Evolutionary conservation across 805 yeast species (phyloP).

Genomic region (Candida boidinii): DNA sequence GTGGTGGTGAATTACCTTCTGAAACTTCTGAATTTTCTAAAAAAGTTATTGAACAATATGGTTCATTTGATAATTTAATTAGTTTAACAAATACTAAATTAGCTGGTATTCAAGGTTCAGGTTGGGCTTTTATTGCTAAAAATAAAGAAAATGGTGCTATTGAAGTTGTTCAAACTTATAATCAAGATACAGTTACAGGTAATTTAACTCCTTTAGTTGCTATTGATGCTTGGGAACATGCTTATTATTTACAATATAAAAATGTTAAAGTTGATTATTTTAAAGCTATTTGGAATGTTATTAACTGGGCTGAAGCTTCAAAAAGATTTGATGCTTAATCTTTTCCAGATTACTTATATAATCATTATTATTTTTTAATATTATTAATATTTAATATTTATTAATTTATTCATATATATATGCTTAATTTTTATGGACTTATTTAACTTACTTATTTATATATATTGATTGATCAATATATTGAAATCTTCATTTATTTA

Average conservation of each 20-base stretch:
- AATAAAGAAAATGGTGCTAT: conserved; percentile 66
- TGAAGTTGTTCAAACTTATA: conserved; percentile 73
- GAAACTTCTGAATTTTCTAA: conserved; percentile 48
- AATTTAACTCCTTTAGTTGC: conserved; percentile 70
- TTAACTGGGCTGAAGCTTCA: conserved; percentile 90
- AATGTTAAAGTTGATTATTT: conserved; percentile 88
- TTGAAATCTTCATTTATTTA: not conserved
- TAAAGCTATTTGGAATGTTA: conserved; percentile 89
- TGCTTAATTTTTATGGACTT: not conserved
- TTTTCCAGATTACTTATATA: too few species aligned
- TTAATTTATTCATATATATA: not conserved
- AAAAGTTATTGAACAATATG: conserved; percentile 57
- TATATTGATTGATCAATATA: not conserved
- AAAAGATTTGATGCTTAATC: conserved; percentile 47
- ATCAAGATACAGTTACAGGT: conserved; percentile 81
- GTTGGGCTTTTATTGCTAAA: conserved; percentile 90
- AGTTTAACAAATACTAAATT: conserved; percentile 55
- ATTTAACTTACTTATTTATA: not conserved
- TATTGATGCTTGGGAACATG: conserved; percentile 96
- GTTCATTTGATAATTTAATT: conserved; percentile 63
- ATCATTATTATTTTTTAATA: too few species aligned
- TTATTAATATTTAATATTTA: too few species aligned
- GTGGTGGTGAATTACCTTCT: conserved; percentile 67
- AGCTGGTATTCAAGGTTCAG: conserved; percentile 91
- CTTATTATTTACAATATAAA: conserved; percentile 88